Evolutionary conservation across 2,329 filamentous ascomycete species (phyloP).

Genomic region (Biscogniauxia sp.): DNA sequence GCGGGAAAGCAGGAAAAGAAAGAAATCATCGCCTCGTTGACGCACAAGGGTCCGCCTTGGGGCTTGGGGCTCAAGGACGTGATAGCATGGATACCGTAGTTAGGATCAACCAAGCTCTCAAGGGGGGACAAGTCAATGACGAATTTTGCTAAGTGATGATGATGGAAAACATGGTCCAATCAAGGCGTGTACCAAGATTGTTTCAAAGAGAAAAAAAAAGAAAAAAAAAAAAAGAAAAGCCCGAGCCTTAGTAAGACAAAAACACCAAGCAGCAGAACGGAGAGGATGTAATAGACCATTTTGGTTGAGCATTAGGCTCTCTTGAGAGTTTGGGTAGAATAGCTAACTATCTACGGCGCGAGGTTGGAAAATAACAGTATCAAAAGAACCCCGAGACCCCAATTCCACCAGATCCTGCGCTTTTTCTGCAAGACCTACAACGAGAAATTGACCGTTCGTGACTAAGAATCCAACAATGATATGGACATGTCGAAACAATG

Average conservation of each 20-base stretch:
- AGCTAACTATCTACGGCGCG: constrained; percentile 8
- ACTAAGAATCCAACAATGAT: constrained; percentile 17
- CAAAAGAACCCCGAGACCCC: constrained; percentile 12
- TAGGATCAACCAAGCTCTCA: background rate
- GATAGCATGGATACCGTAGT: background rate
- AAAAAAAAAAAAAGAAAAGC: too few species aligned
- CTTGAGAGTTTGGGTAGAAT: background rate
- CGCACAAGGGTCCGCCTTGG: too few species aligned
- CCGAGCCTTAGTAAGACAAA: background rate
- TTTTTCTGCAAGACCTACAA: constrained; percentile 17
- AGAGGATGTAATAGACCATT: background rate
- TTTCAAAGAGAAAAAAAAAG: too few species aligned
- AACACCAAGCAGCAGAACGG: background rate
- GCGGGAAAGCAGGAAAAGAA: background rate
- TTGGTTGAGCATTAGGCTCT: background rate
- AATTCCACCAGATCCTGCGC: constrained; percentile 13
- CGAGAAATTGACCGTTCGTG: constrained; percentile 13
- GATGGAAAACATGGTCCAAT: too few species aligned
- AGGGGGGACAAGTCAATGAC: background rate
- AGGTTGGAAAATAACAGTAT: constrained; percentile 9
- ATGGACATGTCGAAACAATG: constrained; percentile 21
- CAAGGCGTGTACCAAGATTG: too few species aligned
- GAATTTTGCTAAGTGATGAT: background rate
- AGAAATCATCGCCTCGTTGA: too few species aligned
- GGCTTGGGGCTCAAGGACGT: background rate